phyloP scores from a whole-genome alignment of 169 alveolate species.

The Condylostoma magnum region DNA sequence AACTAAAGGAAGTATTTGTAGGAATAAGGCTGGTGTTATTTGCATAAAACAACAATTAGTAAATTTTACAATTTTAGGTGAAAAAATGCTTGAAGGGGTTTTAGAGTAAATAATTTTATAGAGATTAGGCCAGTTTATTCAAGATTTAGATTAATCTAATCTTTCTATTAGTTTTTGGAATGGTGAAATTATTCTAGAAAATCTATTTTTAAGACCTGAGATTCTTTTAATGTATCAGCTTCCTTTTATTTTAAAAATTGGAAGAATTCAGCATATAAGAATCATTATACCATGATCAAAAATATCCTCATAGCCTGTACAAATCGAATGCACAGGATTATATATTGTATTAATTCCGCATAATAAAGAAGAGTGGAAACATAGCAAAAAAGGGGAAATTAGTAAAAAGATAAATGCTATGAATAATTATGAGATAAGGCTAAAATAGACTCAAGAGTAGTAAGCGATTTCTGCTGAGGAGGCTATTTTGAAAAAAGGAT shows the following conservation, averaged over 20 bases:
- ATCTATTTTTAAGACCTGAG: background rate
- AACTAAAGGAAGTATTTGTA: no score
- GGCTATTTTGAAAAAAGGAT: background rate
- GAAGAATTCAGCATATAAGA: background rate
- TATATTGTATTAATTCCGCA: constrained; percentile 20
- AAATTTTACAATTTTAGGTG: no score
- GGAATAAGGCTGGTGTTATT: no score
- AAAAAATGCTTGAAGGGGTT: no score
- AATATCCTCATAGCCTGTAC: constrained; percentile 19
- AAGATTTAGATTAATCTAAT: constrained; percentile 1
- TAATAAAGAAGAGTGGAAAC: constrained; percentile 3
- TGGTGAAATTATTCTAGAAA: constrained; percentile 28
- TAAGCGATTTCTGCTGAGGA: background rate
- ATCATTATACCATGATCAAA: constrained; percentile 26
- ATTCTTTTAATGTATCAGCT: background rate
- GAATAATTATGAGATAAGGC: background rate
- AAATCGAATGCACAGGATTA: constrained; percentile 10
- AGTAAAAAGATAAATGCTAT: background rate
- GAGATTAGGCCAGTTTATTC: constrained; percentile 5
- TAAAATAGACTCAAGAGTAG: background rate
- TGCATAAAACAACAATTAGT: no score
- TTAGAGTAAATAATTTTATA: background rate
- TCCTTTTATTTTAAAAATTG: constrained; percentile 8
- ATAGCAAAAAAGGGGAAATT: constrained; percentile 18
- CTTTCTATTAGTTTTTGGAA: background rate